Evolutionary conservation across 495 filamentous ascomycete genomes (phyloP), one percentile per base, ranked within the genome.

Genomic region (Xylaria venustula): DNA sequence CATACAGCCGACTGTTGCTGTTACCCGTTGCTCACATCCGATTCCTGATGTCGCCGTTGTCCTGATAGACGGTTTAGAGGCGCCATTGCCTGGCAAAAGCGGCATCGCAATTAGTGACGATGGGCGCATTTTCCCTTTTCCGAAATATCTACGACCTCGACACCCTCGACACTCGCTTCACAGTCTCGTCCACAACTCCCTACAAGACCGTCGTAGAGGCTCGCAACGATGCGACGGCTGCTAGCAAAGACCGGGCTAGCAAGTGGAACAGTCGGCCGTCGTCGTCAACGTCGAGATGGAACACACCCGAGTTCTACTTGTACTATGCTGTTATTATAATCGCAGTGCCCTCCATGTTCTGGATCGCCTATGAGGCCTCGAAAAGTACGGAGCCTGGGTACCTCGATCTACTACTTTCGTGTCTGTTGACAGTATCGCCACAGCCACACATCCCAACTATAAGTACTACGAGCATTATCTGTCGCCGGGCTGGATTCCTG

Each of bases 151-250:
- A 92, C 77, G 87, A 89, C 53, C 87, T 96, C 59, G 90, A 97
- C 67, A 95, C 92, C 28, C 85, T 98, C 72, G 94, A 98, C 80
- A 93, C 91, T 60, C 88, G 94, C 64, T 92, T 98, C 71, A 90
- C 87, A 25, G 85, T 83, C 46, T 84, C 90, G 9, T 84, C 91
- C 17, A 82, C 76, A 22, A 83, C 86, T n/a, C 85, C 89, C 22
- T 83, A 86, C 71, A 80, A 79, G 61, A 67, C 79, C 48, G 74
- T 79, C 54, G 59, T 75, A 40, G 82, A 79, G 64, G 74, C 68
- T 1, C 69, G 72, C 1, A 70, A 67, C 34, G 70, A 79, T 37
- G 54, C 62, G 37, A 47, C 64, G 12, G 58, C 63, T 23, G 41
- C 58, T n/a, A 67, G 68, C 49, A 70, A 69, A 12, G 65, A 70